Base-by-base conservation (phyloP, 1,139 yeast genomes). In the Debaryomyces sp. region DNA sequence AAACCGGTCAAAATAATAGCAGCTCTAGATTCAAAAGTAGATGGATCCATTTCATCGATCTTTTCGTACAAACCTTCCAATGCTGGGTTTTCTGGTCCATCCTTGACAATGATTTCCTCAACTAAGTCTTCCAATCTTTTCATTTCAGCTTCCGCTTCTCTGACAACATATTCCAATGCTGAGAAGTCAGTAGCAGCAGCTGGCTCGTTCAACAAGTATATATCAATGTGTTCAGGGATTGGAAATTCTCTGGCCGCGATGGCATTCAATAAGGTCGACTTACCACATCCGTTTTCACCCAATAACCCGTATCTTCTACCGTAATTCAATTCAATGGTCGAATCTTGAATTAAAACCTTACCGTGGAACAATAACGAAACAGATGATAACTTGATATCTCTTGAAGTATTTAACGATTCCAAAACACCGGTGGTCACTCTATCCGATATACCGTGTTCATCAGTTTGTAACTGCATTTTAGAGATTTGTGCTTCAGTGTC, bases 241-340 rank as follows among this genome's bases (percentile, higher is more conserved):
- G 99, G 99, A 74, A 81, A 94, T 73, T 95, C 99, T 72, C 97
- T 84, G 49, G 96, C 96, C 51, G 98, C 97, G 62, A 95, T 73
- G 37, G 98, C 86, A 71, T 89, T 89, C 68, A 94, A 75, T 63
- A 94, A 85, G 27, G 99, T 94, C 39, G 98, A 91, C 73, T 94
- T 94, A 77, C 99, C 99, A 77, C 99, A 94, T 55, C 99, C 99
- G 71, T 94, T 94, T 74, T 92, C 98, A 67, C 99, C 99, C 62
- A 95, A 80, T 58, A 94, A 81, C 75, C 96, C 96, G 68, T 95
- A 94, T 73, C 97, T 85, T 77, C 97, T 89, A 66, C 99, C 99
- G 71, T 85, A 92, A 76, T 94, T 95, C 75, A 94, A 84, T 77
- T 94, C 99, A 61, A 94, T 74, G 43, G 80, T 80, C 40, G 98